Conservation (phyloP, 148 eudicot genomes). For the Camellia granthamiana region DNA sequence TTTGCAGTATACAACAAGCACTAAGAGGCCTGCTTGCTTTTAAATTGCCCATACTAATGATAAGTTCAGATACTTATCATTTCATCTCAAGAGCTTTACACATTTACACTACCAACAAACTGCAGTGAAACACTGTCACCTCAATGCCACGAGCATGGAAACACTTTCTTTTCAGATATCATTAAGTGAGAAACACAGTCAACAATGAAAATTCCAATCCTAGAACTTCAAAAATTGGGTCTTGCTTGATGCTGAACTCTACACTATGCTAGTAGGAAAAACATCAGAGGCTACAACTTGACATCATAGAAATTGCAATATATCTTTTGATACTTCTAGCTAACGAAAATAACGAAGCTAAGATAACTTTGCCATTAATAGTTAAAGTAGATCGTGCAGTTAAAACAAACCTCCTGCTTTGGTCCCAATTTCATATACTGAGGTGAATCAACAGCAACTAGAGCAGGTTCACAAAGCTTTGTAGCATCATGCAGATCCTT, state of each 20-base stretch:
- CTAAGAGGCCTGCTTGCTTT: not conserved
- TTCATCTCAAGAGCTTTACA: not conserved
- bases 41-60: not conserved
- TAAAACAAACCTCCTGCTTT: conserved; percentile 72
- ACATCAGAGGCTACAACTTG: not conserved
- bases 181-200: not conserved
- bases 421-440: conserved; percentile 81
- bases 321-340: not conserved
- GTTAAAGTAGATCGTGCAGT: not conserved
- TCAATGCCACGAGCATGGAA: not conserved
- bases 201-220: not conserved
- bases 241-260: not conserved
- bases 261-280: not conserved
- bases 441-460: conserved; percentile 77
- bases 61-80: not conserved
- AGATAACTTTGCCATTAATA: not conserved
- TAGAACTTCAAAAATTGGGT: not conserved
- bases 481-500: conserved; percentile 96
- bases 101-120: not conserved
- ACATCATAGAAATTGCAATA: not conserved
- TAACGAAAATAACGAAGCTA: not conserved
- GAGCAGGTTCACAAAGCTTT: conserved; percentile 95
- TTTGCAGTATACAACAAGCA: not conserved
- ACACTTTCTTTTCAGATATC: not conserved
- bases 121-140: not conserved